Conservation (phyloP, 1,139 yeast species). For the Hemisphaericaspora lyxosophila region DNA sequence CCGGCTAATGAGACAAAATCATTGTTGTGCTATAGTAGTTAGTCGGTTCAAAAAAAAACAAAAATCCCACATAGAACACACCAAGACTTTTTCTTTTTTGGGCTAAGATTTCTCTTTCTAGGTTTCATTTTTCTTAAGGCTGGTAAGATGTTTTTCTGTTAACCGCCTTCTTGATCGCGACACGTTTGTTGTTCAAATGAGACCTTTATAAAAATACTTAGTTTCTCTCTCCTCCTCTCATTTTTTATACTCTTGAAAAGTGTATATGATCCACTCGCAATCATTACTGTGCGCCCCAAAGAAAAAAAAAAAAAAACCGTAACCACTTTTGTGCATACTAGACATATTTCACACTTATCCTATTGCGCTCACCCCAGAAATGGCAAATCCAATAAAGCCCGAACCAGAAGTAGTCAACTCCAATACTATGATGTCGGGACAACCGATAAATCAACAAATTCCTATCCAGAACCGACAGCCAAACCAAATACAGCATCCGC, state of each 20-base stretch:
- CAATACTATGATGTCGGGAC: constrained; percentile 3
- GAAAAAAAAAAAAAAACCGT: background rate
- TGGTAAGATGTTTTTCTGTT: background rate
- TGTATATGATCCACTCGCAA: no score
- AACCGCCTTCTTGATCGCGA: no score
- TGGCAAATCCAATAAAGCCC: background rate
- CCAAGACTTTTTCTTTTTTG: no score
- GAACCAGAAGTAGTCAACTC: background rate
- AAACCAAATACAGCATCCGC: constrained; percentile 6
- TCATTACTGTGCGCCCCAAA: background rate
- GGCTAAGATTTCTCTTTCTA: no score
- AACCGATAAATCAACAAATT: constrained; percentile 1
- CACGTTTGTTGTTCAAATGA: no score
- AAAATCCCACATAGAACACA: no score
- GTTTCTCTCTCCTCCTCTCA: no score
- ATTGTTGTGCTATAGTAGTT: no score
- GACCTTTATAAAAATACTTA: no score
- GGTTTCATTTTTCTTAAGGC: background rate
- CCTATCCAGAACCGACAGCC: constrained; percentile 7
- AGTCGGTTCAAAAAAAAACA: no score
- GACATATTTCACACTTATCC: background rate
- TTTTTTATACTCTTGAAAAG: no score
- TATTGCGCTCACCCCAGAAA: background rate
- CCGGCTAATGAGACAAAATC: no score
- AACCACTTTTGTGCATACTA: background rate